Base-by-base conservation (phyloP, 2,329 filamentous ascomycete species). In the Exophiala mesophila region DNA sequence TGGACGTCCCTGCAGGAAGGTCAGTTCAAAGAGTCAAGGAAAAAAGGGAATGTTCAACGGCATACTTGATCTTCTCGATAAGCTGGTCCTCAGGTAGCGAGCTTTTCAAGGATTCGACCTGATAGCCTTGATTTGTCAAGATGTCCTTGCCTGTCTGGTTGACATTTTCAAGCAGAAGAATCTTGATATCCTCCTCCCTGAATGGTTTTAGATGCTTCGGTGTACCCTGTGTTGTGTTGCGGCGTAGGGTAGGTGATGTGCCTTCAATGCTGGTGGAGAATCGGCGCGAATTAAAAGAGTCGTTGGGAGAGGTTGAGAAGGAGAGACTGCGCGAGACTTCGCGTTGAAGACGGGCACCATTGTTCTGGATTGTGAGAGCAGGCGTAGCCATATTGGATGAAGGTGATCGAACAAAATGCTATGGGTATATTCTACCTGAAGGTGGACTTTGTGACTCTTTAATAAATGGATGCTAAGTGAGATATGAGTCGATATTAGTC, bases 161-260 rank as follows among this genome's bases (percentile, higher is more conserved):
- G 60, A 98, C 86, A 67, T 97, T 98, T 65, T 98, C 92, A 21
- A 98, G 73, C 13, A 98, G 76, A 44, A 98, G 70, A 43, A 98
- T 94, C 71, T 96, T 97, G 69, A 98, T 88, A 62, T 97, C 90
- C 61, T 90, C 82, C 16, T 88, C 92, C 62, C 90, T 83, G 69
- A 98, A 98, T 12, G 92, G 92, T 71, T 96, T 96, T 55, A 98
- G 71, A 55, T 83, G 83, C 69, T 95, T 96, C 12, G 64, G 50
- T 7, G 71, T 60, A 31, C 70, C 66, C 24, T 67, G 53, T 24
- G 74, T 66, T 30, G 65, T 63, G 29, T 63, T 65, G 54, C 66
- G 67, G 45, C 56, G 63, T 35, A 70, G 62, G 40, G 62, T 67
- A 44, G 59, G 48, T 8, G 54, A 50, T 13, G 41, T 69, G 50